phyloP scores from a whole-genome alignment of 2,329 filamentous ascomycete genomes.

The Teratosphaeriaceae sp. region DNA sequence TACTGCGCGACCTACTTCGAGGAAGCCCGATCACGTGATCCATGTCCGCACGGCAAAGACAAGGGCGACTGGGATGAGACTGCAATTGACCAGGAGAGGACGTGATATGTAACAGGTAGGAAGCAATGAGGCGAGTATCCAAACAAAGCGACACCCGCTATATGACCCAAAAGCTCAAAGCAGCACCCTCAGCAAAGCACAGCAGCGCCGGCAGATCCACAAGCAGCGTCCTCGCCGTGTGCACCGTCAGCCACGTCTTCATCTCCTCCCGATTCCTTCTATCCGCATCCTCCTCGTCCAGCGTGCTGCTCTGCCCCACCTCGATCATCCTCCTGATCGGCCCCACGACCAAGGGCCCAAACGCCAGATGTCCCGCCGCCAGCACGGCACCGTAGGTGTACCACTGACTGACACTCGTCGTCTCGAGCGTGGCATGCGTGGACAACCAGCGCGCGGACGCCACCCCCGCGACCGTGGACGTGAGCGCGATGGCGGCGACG shows the following conservation, averaged over 20 bases:
- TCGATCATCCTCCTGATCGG: constrained; percentile 18
- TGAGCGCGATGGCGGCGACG: constrained; percentile 15
- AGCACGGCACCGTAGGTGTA: constrained; percentile 23
- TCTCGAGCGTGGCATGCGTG: constrained; percentile 21
- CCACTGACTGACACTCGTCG: constrained; percentile 21
- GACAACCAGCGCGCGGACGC: constrained; percentile 20
- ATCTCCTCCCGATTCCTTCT: constrained; percentile 18
- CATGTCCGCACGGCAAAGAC: too few relatives aligned
- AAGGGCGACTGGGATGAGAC: too few relatives aligned
- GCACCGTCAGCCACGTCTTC: constrained; percentile 22
- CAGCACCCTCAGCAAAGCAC: constrained; percentile 25
- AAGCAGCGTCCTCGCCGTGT: constrained; percentile 20
- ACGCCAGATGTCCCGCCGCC: constrained; percentile 21
- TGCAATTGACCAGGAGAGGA: too few relatives aligned
- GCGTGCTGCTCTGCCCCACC: constrained; percentile 6
- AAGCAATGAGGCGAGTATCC: too few relatives aligned
- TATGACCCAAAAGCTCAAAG: constrained; percentile 19
- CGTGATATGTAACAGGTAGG: too few relatives aligned
- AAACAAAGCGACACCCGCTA: too few relatives aligned
- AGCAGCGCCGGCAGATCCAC: constrained; percentile 23
- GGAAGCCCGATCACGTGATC: too few relatives aligned
- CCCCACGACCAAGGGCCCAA: constrained; percentile 16
- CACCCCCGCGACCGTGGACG: constrained; percentile 15
- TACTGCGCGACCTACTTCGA: too few relatives aligned
- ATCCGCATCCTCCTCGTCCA: constrained; percentile 14